Conservation (phyloP, 2,329 filamentous ascomycete species). For the Xylariaceae sp. region DNA sequence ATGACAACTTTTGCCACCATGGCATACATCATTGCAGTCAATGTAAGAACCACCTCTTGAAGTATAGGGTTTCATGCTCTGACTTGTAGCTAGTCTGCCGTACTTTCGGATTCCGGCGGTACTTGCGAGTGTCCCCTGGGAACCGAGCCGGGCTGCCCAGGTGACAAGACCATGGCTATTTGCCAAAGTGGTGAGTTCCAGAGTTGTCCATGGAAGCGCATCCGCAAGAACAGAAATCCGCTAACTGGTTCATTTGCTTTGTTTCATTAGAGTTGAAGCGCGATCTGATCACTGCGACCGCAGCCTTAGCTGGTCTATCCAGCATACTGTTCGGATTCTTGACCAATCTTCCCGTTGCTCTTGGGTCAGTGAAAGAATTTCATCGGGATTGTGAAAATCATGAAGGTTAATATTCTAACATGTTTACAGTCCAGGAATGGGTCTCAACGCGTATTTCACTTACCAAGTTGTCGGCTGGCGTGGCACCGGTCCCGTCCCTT, state of each 20-base stretch:
- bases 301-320: slow-evolving; percentile 70
- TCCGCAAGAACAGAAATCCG: slow-evolving; percentile 4
- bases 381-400: no score
- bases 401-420: slow-evolving; percentile 8
- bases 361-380: slow-evolving; percentile 51
- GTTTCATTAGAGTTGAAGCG: slow-evolving; percentile 53
- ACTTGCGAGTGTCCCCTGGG: slow-evolving; percentile 61
- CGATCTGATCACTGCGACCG: slow-evolving; percentile 77
- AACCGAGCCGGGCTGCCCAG: slow-evolving; percentile 43
- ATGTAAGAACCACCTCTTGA: slow-evolving; percentile 38
- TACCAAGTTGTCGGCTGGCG: slow-evolving; percentile 61
- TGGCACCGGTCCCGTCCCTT: slow-evolving; percentile 52
- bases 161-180: slow-evolving; percentile 38
- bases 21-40: slow-evolving; percentile 79
- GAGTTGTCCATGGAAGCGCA: not conserved
- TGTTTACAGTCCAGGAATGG: slow-evolving; percentile 55
- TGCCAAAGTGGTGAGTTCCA: slow-evolving; percentile 43
- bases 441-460: slow-evolving; percentile 62
- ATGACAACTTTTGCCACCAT: slow-evolving; percentile 76
- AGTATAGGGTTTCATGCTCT: not conserved
- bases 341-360: slow-evolving; percentile 72
- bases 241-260: not conserved
- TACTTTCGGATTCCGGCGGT: slow-evolving; percentile 70
- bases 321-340: slow-evolving; percentile 74
- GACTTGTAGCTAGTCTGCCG: slow-evolving; percentile 48